Conservation (phyloP, 306 rosid genomes). For the Lathyrus aphaca region DNA sequence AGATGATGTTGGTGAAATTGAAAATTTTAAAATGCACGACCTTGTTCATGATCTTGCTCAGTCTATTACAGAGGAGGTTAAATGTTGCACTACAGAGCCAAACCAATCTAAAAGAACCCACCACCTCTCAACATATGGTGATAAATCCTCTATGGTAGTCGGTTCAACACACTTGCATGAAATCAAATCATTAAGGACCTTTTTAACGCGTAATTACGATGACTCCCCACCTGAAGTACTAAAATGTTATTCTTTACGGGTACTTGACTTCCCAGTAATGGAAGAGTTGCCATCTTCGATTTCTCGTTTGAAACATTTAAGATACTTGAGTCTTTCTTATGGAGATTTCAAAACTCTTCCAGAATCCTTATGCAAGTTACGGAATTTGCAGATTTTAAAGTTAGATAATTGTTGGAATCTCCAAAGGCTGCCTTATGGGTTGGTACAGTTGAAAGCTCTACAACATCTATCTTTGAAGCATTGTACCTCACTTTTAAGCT, state of each 20-base stretch:
- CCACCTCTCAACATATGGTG: not conserved
- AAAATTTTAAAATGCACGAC: conserved; percentile 28
- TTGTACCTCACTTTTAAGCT: not conserved
- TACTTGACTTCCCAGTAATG: fast-evolving
- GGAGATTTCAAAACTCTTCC: not conserved
- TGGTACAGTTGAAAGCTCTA: conserved; percentile 13
- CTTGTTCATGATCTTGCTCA: conserved; percentile 37
- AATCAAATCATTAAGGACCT: not conserved
- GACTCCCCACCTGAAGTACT: not conserved
- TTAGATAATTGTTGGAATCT: fast-evolving
- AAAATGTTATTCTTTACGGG: conserved; percentile 8
- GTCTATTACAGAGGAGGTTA: not conserved
- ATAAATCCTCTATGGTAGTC: fast-evolving
- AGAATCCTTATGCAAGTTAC: not conserved
- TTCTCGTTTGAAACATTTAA: conserved; percentile 10
- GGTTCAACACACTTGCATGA: too few species aligned
- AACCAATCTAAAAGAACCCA: not conserved
- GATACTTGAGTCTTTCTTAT: not conserved
- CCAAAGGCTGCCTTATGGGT: not conserved
- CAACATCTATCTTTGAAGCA: not conserved
- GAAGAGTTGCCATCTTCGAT: not conserved
- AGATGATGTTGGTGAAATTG: not conserved
- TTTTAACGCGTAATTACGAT: not conserved
- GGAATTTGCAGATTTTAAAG: conserved; percentile 27
- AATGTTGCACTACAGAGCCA: not conserved